Percentiles rank a stretch among this genome's conserved stretches.
Evolutionary conservation across 495 filamentous ascomycete species (phyloP).

Genomic region (Talaromyces liani): DNA sequence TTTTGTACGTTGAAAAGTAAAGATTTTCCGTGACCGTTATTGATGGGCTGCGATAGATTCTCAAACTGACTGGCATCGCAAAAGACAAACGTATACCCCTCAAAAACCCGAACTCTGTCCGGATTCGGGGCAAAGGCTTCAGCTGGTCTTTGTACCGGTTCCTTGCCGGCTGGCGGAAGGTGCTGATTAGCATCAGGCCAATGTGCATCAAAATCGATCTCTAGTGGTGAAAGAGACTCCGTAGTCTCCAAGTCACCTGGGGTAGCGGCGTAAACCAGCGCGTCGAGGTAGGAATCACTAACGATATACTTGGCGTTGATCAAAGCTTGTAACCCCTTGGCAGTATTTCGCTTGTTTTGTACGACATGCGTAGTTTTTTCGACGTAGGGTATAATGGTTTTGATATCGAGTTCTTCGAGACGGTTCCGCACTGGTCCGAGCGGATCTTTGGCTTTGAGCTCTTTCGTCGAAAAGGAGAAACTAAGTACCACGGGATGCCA

Average conservation of each 20-base stretch:
- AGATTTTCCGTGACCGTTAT: slow-evolving; percentile 76
- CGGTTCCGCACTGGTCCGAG: slow-evolving; percentile 50
- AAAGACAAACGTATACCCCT: slow-evolving; percentile 85
- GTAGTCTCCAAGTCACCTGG: slow-evolving; percentile 45
- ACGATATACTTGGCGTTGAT: slow-evolving; percentile 80
- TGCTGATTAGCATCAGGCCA: slow-evolving; percentile 72
- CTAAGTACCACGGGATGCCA: slow-evolving; percentile 79
- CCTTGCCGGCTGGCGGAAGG: slow-evolving; percentile 68
- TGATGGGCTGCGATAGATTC: slow-evolving; percentile 64
- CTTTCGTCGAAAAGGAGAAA: slow-evolving; percentile 72
- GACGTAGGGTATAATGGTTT: slow-evolving; percentile 63
- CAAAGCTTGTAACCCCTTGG: slow-evolving; percentile 80
- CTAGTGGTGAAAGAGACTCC: slow-evolving; percentile 56
- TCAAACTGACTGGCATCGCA: slow-evolving; percentile 73
- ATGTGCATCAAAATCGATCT: slow-evolving; percentile 70
- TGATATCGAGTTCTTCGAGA: slow-evolving; percentile 80
- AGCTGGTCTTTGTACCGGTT: slow-evolving; percentile 55
- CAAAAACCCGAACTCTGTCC: slow-evolving; percentile 62
- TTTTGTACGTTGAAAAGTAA: slow-evolving; percentile 53
- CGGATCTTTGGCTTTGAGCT: slow-evolving; percentile 62
- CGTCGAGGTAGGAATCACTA: slow-evolving; percentile 63
- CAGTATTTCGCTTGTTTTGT: slow-evolving; percentile 80
- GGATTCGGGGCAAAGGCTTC: slow-evolving; percentile 63
- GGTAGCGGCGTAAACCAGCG: slow-evolving; percentile 60
- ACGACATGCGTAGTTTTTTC: slow-evolving; percentile 79